Evolutionary conservation across 2,329 filamentous ascomycete genomes (phyloP).

Genomic region (Ploettnerulaceae sp.): DNA sequence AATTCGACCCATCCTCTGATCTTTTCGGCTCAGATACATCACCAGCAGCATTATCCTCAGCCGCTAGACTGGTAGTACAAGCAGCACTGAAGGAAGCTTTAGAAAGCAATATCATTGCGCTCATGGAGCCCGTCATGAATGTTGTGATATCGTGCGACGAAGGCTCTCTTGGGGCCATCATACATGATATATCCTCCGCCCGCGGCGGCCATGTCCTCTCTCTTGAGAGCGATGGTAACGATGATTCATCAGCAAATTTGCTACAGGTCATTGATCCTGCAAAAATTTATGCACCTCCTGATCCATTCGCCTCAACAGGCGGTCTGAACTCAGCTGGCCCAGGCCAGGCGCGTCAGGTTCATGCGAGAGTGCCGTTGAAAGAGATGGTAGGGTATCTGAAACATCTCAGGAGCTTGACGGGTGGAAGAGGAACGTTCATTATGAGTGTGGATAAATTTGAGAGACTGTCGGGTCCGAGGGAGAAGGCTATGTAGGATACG

Average conservation of each 20-base stretch:
- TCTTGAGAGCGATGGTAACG: constrained; percentile 43
- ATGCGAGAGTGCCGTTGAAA: constrained; percentile 84
- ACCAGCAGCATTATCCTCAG: constrained; percentile 63
- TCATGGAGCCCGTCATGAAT: constrained; percentile 94
- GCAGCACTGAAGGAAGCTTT: constrained; percentile 61
- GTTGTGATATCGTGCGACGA: constrained; percentile 85
- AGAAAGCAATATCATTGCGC: constrained; percentile 48
- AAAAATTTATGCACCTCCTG: constrained; percentile 80
- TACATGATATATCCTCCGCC: constrained; percentile 73
- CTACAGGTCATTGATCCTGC: constrained; percentile 56
- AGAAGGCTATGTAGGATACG: constrained; percentile 32
- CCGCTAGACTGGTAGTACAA: constrained; percentile 62
- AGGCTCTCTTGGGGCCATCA: constrained; percentile 70
- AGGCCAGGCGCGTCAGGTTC: constrained; percentile 57
- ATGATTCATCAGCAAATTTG: constrained; percentile 17
- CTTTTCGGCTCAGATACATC: constrained; percentile 63
- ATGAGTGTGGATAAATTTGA: constrained; percentile 72
- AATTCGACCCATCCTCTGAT: constrained; percentile 60
- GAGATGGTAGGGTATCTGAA: constrained; percentile 96
- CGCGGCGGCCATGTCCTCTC: constrained; percentile 71
- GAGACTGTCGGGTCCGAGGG: constrained; percentile 56
- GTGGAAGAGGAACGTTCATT: constrained; percentile 72
- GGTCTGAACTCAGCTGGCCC: constrained; percentile 44
- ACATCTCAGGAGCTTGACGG: constrained; percentile 82
- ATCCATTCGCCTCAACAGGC: constrained; percentile 64